Base-by-base conservation (phyloP, 768 basidiomycete genomes). In the Myochromella boudieri region DNA sequence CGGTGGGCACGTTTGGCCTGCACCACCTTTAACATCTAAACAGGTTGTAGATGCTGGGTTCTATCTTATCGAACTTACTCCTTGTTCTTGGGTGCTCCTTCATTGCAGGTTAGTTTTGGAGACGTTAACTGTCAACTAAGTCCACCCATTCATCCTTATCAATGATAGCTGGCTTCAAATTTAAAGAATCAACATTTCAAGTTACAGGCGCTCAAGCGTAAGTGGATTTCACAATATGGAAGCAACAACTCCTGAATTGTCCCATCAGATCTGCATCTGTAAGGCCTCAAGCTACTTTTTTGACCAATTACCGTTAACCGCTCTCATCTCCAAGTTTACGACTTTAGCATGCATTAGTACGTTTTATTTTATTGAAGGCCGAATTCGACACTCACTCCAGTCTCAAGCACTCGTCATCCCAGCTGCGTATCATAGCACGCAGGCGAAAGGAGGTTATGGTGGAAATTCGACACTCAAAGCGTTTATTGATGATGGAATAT, bases 41-140 rank as follows among this genome's bases (percentile, higher is more conserved):
- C 7, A 24, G 20, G 9, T 25, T 43, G 3, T 53, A 89, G 88
- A 84, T 95, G 78, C 78, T 97, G 36, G 94, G 93, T 15, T 93
- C 91, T 22, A 89, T 97, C 49, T 68, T 97, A 29, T 94, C 91
- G 10, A 97, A 97, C 66, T 72, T 95, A 29, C 77, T 97, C 7
- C 75, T 97, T 28, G 93, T 97, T 14, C 73, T 97, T 11, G 94
- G 94, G 6, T 91, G 87, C 65, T 91, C 90, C 11, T 95, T 95
- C 74, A 70, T 95, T 44, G 91, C 90, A 38, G 87, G 85, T 82
- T 50, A 49, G 72, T 64, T 15, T 1, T n/a, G n/a, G n/a, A n/a
- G n/a, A n/a, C n/a, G n/a, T n/a, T n/a, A n/a, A n/a, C n/a, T n/a
- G n/a, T n/a, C n/a, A n/a, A n/a, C n/a, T n/a, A n/a, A n/a, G n/a